phyloP scores from a whole-genome alignment of 2,329 filamentous ascomycete genomes.

The Colletotrichum musae region DNA sequence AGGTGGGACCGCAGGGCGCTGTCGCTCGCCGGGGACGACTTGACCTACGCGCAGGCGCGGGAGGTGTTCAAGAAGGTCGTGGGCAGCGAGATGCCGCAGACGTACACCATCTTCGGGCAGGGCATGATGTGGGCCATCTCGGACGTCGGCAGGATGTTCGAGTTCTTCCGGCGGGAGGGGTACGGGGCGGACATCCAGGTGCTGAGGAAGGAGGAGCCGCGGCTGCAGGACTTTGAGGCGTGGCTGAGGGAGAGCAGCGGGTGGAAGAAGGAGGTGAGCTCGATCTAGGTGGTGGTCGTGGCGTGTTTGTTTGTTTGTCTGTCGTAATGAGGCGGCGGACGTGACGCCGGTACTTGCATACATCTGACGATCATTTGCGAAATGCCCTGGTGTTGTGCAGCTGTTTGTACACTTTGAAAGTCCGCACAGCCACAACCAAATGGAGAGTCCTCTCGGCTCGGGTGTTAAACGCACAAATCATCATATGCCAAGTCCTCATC shows the following conservation, averaged over 20 bases:
- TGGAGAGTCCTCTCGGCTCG: too few relatives aligned
- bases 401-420: too few relatives aligned
- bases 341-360: background rate
- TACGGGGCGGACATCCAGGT: constrained; percentile 39
- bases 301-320: background rate
- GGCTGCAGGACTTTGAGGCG: constrained; percentile 42
- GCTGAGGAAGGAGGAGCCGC: constrained; percentile 38
- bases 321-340: background rate
- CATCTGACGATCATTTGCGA: too few relatives aligned
- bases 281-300: background rate
- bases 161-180: constrained; percentile 40
- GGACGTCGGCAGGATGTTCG: constrained; percentile 42
- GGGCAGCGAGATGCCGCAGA: constrained; percentile 36
- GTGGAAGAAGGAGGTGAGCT: constrained; percentile 42
- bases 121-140: constrained; percentile 41
- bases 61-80: constrained; percentile 34
- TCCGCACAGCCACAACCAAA: too few relatives aligned
- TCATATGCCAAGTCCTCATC: too few relatives aligned
- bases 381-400: too few relatives aligned
- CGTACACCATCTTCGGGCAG: constrained; percentile 34
- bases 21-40: constrained; percentile 40
- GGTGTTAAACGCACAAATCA: too few relatives aligned
- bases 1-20: constrained; percentile 39
- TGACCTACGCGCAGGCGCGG: constrained; percentile 37
- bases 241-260: constrained; percentile 46